These are phyloP conservation scores for Oryza glumipatula DNA, from an alignment of 176 grass and related monocot genomes.

Conservation along the genomic window DNA sequence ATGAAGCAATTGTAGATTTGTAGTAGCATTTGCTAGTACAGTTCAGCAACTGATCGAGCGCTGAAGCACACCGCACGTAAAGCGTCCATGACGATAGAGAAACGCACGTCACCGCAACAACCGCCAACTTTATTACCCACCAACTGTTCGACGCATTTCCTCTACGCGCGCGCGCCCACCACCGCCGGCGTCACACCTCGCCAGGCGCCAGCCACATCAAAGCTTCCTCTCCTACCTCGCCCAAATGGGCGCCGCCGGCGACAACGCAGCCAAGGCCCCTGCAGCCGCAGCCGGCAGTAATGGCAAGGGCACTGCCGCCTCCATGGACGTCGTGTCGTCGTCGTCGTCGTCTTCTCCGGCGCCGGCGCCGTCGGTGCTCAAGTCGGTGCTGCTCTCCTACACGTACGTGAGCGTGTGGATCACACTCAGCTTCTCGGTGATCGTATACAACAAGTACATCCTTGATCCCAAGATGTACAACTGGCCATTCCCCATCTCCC, in stretches of 20 bases:
- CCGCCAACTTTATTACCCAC: neutral
- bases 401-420: slow-evolving; percentile 82
- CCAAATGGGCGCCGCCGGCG: slow-evolving; percentile 36
- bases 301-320: too few species aligned
- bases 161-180: neutral
- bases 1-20: too few species aligned
- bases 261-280: neutral
- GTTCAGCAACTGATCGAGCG: neutral
- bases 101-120: neutral
- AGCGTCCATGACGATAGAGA: neutral
- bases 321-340: slow-evolving; percentile 39
- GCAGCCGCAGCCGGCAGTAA: neutral
- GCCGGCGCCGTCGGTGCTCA: slow-evolving; percentile 39
- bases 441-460: slow-evolving; percentile 96
- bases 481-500: slow-evolving; percentile 85
- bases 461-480: slow-evolving; percentile 88
- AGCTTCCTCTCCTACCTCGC: neutral
- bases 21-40: neutral
- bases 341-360: neutral
- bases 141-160: neutral
- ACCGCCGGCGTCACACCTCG: neutral
- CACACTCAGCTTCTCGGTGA: slow-evolving; percentile 80
- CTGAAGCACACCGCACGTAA: neutral
- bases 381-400: slow-evolving; percentile 73
- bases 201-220: neutral